Conservation (phyloP, 176 grass and related monocot genomes). For the Chloris gayana region DNA sequence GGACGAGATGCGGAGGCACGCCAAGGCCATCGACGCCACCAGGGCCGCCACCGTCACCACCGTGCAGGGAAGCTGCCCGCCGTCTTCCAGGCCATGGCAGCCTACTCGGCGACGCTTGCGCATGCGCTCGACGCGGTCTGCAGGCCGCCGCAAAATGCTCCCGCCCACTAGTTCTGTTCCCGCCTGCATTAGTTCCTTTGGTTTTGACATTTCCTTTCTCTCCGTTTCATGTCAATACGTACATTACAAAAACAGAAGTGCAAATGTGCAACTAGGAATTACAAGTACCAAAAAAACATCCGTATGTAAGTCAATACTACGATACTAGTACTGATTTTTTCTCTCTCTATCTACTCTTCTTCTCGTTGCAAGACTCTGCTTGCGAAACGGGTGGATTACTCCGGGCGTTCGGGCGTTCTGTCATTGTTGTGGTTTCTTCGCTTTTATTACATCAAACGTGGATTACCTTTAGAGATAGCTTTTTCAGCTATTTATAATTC, state of each 20-base stretch:
- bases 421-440: too few relatives aligned
- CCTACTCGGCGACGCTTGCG: slow-evolving; percentile 55
- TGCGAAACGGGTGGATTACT: too few relatives aligned
- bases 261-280: not conserved
- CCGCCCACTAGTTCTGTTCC: slow-evolving; percentile 1
- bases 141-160: slow-evolving; percentile 15
- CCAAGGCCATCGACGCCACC: slow-evolving; percentile 66
- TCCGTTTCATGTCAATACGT: not conserved
- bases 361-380: too few relatives aligned
- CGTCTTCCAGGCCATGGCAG: slow-evolving; percentile 72
- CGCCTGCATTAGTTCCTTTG: not conserved
- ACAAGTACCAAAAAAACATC: not conserved
- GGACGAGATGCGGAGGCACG: slow-evolving; percentile 76
- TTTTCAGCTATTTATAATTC: too few relatives aligned
- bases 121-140: slow-evolving; percentile 47
- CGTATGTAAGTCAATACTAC: not conserved
- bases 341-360: not conserved
- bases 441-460: too few relatives aligned
- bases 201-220: not conserved
- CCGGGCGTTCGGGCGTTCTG: too few relatives aligned
- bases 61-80: slow-evolving; percentile 67
- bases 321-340: not conserved
- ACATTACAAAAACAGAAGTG: not conserved
- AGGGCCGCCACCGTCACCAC: slow-evolving; percentile 52
- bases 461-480: too few relatives aligned